Base-by-base conservation (phyloP, 2,329 filamentous ascomycete species). In the Colletotrichum tanaceti region DNA sequence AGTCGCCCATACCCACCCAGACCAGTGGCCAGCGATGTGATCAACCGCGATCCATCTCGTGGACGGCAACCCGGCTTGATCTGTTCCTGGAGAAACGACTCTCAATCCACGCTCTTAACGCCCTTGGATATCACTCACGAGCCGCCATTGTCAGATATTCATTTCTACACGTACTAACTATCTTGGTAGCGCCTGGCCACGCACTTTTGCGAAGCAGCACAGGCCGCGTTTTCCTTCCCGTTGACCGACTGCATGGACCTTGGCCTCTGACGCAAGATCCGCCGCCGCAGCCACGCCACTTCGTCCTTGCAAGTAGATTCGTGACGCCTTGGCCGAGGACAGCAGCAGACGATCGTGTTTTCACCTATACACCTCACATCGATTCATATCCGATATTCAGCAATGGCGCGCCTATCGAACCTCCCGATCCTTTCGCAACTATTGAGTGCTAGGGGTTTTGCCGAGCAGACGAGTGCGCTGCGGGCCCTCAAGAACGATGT, bases 401-500 rank as follows among this genome's bases (percentile, higher is more conserved):
- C 49, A 73, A 90, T 90, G 88, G 85, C 86, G 74, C 82, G 83
- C 73, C 78, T 83, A 67, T 82, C 84, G 72, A 82, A 78, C 65
- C 83, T 85, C 58, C 82, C 86, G 61, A 84, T 89, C 72, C 80
- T 90, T 58, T 79, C 84, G 64, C 85, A 89, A 76, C 82, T 91
- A 64, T 84, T 84, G 71, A 85, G 81, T 73, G 85, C 89, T 11
- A 83, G 81, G 71, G 83, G 80, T 43, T 77, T 81, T 54, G 72
- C 79, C 24, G 86, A 90, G 71, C 86, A 87, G 73, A 81, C 87
- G 47, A 81, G 84, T 32, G 87, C 90, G 58, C 84, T 98, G 52
- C 89, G 90, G 72, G 84, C 85, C 49, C 82, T 99, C 38, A 98
- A 97, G 83, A 96, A 97, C 79, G 92, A 96, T 71, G 87, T 97